Base-by-base conservation (phyloP, 73 alveolate genomes). In the Symbiodinium natans region DNA sequence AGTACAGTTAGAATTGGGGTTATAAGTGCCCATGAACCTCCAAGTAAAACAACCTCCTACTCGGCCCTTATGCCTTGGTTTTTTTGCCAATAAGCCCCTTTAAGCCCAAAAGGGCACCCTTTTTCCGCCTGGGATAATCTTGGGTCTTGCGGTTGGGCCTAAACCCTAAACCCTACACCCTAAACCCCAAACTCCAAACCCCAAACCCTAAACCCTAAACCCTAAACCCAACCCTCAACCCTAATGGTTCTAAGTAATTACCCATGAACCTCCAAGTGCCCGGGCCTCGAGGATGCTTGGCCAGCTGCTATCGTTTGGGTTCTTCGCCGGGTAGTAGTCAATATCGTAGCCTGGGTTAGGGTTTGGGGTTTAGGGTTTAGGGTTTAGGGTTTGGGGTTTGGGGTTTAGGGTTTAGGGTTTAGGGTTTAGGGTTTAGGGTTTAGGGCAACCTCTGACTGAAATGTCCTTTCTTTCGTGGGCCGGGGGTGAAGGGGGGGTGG, bases 291-390 rank as follows among this genome's bases (percentile, higher is more conserved):
- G 43, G 29, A 88, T 88, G 3, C 52, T 25, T 0, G 95, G 95
- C 95, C 95, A 88, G 3, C 41, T 52, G 36, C 36, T 59, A 19
- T 88, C 95, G 4, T 41, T 59, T 15, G 95, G 95, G 31, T 59
- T 83, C 38, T 88, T 59, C 25, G 41, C 36, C 46, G 86, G 36
- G 36, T 63, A 88, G 73, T 33, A 88, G 36, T 63, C 73, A 29
- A 83, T 83, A 23, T 59, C 92, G n/a, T 27, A 83, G 75, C 92
- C 92, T 83, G 46, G 54, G 52, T 4, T 48, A 13, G 27, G 63
- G 63, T 17, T 48, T 48, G 63, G 63, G 63, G 19, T 23, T 4
- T 23, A 48, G 63, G 63, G 10, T 1, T 1, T 48, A 1, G 34
- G n/a, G 77, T 59, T 5, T 59, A 7, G 23, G 68, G 0, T 52